A percentile compares a stretch with the other conserved stretches of the same genome.
Evolutionary conservation across 306 rosid species (phyloP).

Genomic region (Citrullus mucosospermus): DNA sequence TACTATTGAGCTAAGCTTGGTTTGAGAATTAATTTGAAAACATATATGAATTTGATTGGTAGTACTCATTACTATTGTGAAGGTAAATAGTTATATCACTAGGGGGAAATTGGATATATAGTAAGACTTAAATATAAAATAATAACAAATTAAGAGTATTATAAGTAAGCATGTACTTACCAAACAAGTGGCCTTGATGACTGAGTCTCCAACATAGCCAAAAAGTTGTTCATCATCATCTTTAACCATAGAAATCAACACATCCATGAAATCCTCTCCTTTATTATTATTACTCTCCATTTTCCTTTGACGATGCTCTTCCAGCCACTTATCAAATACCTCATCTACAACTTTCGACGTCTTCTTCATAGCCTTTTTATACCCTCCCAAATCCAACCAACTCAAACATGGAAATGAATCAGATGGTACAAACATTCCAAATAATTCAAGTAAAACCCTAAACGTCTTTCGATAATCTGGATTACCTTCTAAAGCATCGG

Average conservation of each 20-base stretch:
- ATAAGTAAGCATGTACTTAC: not conserved
- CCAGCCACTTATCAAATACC: not conserved
- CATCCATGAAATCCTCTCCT: conserved; percentile 11
- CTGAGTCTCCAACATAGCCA: conserved; percentile 3
- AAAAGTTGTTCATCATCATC: not conserved
- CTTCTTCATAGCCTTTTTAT: conserved; percentile 24
- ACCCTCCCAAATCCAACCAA: conserved; percentile 45
- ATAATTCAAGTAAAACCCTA: conserved; percentile 26
- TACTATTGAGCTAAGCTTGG: too few relatives aligned
- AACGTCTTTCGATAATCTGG: conserved; percentile 31
- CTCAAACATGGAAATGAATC: conserved; percentile 44
- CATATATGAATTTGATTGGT: too few relatives aligned
- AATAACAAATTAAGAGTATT: too few relatives aligned
- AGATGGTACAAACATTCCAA: conserved; percentile 37
- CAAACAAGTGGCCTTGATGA: conserved; percentile 14
- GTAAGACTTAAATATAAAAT: too few relatives aligned
- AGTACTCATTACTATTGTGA: too few relatives aligned
- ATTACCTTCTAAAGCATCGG: conserved; percentile 14
- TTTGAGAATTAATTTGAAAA: too few relatives aligned
- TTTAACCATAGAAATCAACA: not conserved
- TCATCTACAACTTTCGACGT: not conserved
- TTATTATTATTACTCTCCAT: too few relatives aligned
- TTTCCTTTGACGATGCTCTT: too few relatives aligned
- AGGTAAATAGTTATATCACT: too few relatives aligned
- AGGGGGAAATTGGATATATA: too few relatives aligned